A percentile compares a stretch with the other conserved stretches of the same genome.
These are phyloP conservation scores for Amphirosellinia nigrospora DNA, from an alignment of 495 filamentous ascomycete genomes.

Conservation along the genomic window DNA sequence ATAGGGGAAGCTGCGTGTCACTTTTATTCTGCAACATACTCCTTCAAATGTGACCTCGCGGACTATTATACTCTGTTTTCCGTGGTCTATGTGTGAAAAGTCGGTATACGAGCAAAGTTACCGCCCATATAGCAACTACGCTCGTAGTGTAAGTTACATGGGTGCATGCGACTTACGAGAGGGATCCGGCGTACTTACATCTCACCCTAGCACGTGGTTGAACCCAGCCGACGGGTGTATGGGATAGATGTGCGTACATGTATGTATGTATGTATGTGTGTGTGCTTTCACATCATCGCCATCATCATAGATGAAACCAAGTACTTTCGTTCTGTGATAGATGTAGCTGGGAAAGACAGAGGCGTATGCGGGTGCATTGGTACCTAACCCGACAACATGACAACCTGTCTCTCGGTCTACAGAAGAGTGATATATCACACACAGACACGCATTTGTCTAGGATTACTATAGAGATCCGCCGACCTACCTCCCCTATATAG, in stretches of 20 bases:
- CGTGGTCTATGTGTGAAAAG: not conserved
- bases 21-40: too few relatives aligned
- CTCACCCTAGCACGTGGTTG: slow-evolving; percentile 12
- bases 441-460: too few relatives aligned
- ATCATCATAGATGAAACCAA: not conserved
- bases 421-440: slow-evolving; percentile 4
- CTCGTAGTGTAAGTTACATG: not conserved
- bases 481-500: too few relatives aligned
- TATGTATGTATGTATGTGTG: not conserved
- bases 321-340: not conserved
- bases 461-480: not conserved
- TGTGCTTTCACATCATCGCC: too few relatives aligned
- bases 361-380: slow-evolving; percentile 12
- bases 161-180: not conserved
- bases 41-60: too few relatives aligned
- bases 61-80: not conserved
- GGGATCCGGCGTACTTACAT: not conserved
- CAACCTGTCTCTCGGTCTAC: not conserved
- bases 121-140: not conserved
- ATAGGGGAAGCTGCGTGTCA: not conserved
- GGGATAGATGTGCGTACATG: not conserved
- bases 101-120: not conserved
- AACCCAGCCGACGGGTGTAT: not conserved
- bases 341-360: not conserved
- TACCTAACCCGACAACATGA: slow-evolving; percentile 16